A percentile compares a stretch with the other conserved stretches of the same genome.
Evolutionary conservation across 495 filamentous ascomycete species (phyloP).

Genomic region (Aspergillus kassunensis): DNA sequence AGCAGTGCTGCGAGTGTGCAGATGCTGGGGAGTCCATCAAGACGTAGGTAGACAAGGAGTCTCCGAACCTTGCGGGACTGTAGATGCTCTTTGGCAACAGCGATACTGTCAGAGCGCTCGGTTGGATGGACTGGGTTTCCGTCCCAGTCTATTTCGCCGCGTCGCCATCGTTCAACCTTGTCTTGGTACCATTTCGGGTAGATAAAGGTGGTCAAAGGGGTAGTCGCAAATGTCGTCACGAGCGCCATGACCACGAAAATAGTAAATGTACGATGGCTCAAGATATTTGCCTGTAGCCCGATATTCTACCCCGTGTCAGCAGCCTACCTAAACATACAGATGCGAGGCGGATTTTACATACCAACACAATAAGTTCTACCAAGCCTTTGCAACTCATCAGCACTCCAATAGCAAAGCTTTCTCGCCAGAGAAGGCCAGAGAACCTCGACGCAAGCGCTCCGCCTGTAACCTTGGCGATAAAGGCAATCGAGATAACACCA

Average conservation of each 20-base stretch:
- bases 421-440: conserved; percentile 84
- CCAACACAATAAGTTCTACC: conserved; percentile 91
- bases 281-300: conserved; percentile 84
- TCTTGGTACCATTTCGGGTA: conserved; percentile 90
- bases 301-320: conserved; percentile 64
- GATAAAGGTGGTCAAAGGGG: conserved; percentile 69
- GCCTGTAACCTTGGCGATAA: conserved; percentile 79
- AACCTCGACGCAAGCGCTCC: conserved; percentile 75
- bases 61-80: conserved; percentile 35
- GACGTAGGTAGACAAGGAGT: conserved; percentile 67
- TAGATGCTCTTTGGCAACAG: conserved; percentile 42
- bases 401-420: conserved; percentile 85
- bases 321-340: conserved; percentile 8
- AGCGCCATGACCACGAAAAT: conserved; percentile 99
- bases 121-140: conserved; percentile 53
- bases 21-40: conserved; percentile 83
- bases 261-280: conserved; percentile 85
- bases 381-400: conserved; percentile 98
- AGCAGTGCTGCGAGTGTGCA: conserved; percentile 82
- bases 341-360: conserved; percentile 35
- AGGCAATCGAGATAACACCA: conserved; percentile 77
- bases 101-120: conserved; percentile 32
- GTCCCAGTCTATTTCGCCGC: conserved; percentile 93
- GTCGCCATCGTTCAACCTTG: conserved; percentile 85
- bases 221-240: conserved; percentile 87